A percentile compares a stretch with the other conserved stretches of the same genome.
phyloP scores from a whole-genome alignment of 352 stramenopile genomes.

The Phytophthora uliginosa region DNA sequence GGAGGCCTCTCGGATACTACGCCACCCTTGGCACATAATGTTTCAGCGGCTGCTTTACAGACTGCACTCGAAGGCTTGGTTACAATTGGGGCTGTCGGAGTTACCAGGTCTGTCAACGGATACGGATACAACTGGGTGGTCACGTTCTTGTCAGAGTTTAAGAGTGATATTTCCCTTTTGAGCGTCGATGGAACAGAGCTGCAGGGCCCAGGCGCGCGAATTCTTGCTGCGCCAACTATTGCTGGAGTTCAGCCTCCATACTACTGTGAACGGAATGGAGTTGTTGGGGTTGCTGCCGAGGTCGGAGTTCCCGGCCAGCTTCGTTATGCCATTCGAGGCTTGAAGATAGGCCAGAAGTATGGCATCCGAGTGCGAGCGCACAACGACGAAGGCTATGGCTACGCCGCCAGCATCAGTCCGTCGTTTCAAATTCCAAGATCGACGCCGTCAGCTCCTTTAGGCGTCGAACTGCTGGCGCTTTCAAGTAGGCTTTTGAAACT shows the following conservation, averaged over 20 bases:
- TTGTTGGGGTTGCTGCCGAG: slow-evolving; percentile 40
- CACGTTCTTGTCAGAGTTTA: slow-evolving; percentile 93
- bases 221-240: slow-evolving; percentile 75
- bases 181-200: slow-evolving; percentile 92
- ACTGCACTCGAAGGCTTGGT: slow-evolving; percentile 90
- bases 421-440: slow-evolving; percentile 70
- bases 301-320: slow-evolving; percentile 42
- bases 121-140: slow-evolving; percentile 97
- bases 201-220: slow-evolving; percentile 90
- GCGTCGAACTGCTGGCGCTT: slow-evolving; percentile 62
- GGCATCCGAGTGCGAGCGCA: slow-evolving; percentile 69
- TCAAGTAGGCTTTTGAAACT: slow-evolving; percentile 85
- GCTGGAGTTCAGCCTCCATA: slow-evolving; percentile 71
- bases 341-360: slow-evolving; percentile 76
- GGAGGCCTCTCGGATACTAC: slow-evolving; percentile 86
- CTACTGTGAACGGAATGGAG: slow-evolving; percentile 80
- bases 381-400: slow-evolving; percentile 72
- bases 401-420: slow-evolving; percentile 53
- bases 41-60: slow-evolving; percentile 82
- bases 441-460: slow-evolving; percentile 41
- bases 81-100: slow-evolving; percentile 90
- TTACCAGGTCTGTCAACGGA: slow-evolving; percentile 90
- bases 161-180: slow-evolving; percentile 82
- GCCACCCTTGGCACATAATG: slow-evolving; percentile 87
- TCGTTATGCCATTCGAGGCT: slow-evolving; percentile 47